These are phyloP conservation scores for Carex arenaria DNA, from an alignment of 202 grass and related monocot species.

Conservation along the genomic window DNA sequence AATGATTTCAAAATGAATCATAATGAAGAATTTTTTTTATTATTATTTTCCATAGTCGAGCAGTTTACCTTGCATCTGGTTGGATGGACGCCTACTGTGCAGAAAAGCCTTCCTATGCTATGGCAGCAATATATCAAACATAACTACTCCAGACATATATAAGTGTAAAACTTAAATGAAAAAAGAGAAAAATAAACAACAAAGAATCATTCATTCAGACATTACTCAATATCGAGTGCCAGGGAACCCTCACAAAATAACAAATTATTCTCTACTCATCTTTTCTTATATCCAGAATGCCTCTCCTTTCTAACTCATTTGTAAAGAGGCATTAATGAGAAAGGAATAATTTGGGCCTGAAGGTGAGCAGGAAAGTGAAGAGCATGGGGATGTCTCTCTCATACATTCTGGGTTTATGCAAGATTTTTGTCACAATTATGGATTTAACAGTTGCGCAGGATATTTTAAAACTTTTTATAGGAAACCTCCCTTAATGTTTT, in stretches of 20 bases:
- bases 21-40: not conserved
- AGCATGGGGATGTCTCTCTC: not conserved
- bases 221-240: not conserved
- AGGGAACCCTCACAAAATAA: not conserved
- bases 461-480: not conserved
- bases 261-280: not conserved
- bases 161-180: not conserved
- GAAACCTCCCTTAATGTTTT: not conserved
- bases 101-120: slow-evolving; percentile 76
- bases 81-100: slow-evolving; percentile 87
- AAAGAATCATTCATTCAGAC: not conserved
- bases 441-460: not conserved
- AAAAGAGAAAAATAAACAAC: not conserved
- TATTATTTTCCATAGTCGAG: not conserved
- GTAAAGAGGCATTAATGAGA: not conserved
- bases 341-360: not conserved
- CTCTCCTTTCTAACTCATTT: not conserved
- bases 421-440: not conserved
- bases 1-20: not conserved
- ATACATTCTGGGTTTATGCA: not conserved
- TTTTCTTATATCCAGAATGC: not conserved
- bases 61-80: slow-evolving; percentile 80
- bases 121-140: slow-evolving; percentile 8
- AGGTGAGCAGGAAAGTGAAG: not conserved
- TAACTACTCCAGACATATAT: slow-evolving; percentile 35